Evolutionary conservation across 805 yeast genomes (phyloP).

Genomic region (Saccharomycopsis oosterbeekiorum): DNA sequence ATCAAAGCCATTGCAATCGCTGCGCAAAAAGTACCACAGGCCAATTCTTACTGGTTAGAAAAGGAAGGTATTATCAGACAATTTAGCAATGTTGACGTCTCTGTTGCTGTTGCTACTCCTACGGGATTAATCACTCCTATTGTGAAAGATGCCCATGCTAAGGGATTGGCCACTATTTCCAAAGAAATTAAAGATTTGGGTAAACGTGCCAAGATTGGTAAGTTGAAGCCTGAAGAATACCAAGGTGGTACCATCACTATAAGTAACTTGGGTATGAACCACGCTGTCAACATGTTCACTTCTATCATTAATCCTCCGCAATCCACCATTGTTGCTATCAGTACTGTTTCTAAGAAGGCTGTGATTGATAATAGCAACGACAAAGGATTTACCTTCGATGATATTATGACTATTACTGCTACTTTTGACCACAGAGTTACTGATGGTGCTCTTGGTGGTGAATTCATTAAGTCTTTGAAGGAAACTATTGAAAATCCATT

Average conservation of each 20-base stretch:
- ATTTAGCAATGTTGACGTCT: slow-evolving; percentile 85
- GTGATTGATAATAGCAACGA: slow-evolving; percentile 87
- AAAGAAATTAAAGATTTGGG: slow-evolving; percentile 83
- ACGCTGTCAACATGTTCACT: slow-evolving; percentile 84
- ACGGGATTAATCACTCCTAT: slow-evolving; percentile 96
- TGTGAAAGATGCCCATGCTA: slow-evolving; percentile 75
- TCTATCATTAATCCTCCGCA: slow-evolving; percentile 98
- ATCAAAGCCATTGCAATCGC: slow-evolving; percentile 94
- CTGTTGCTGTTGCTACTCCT: slow-evolving; percentile 98
- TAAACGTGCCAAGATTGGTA: slow-evolving; percentile 90
- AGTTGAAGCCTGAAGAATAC: slow-evolving; percentile 91
- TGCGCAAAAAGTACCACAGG: slow-evolving; percentile 81
- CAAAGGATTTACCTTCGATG: slow-evolving; percentile 87
- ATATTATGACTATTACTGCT: slow-evolving; percentile 85
- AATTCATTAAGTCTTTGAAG: slow-evolving; percentile 89
- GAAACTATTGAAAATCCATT: slow-evolving; percentile 90
- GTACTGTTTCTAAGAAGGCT: slow-evolving; percentile 86
- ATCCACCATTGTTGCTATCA: slow-evolving; percentile 86
- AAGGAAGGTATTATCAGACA: slow-evolving; percentile 85
- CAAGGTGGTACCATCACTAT: slow-evolving; percentile 99
- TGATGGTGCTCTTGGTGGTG: slow-evolving; percentile 98
- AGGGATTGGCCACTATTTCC: slow-evolving; percentile 81
- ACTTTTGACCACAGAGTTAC: slow-evolving; percentile 96
- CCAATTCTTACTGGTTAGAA: slow-evolving; percentile 89
- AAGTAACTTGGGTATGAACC: slow-evolving; percentile 98